Percentiles rank a stretch among this genome's conserved stretches.
Evolutionary conservation across 2,329 filamentous ascomycete genomes (phyloP).

Genomic region (Aspergillus hortae): DNA sequence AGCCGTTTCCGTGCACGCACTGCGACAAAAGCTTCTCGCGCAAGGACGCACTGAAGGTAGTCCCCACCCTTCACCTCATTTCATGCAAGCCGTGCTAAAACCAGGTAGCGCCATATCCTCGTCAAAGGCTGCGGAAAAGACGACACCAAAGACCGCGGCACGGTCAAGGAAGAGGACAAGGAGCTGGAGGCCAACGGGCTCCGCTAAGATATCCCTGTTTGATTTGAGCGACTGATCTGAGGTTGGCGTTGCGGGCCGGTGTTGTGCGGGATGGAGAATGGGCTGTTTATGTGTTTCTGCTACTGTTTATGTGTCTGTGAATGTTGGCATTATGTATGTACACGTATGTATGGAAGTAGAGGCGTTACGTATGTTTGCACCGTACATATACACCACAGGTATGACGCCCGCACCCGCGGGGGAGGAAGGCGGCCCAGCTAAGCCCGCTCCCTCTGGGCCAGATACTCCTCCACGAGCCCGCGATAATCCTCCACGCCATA

Average conservation of each 20-base stretch:
- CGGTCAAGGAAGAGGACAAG: slow-evolving; percentile 18
- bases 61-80: too few relatives aligned
- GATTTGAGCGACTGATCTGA: background rate
- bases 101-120: slow-evolving; percentile 58
- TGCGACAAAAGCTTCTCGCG: slow-evolving; percentile 97
- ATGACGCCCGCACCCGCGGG: background rate
- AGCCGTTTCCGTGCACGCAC: slow-evolving; percentile 86
- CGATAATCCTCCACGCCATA: slow-evolving; percentile 41
- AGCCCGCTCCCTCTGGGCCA: background rate
- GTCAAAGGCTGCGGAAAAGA: slow-evolving; percentile 65
- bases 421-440: too few relatives aligned
- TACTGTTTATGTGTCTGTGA: background rate
- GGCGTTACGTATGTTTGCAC: slow-evolving; percentile 2
- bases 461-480: slow-evolving; percentile 42
- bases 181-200: slow-evolving; percentile 11
- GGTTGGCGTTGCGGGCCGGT: background rate
- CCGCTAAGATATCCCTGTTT: background rate
- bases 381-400: too few relatives aligned
- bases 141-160: slow-evolving; percentile 8
- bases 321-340: slow-evolving; percentile 9
- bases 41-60: slow-evolving; percentile 94
- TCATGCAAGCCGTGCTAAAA: background rate
- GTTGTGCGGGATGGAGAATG: background rate
- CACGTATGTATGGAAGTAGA: slow-evolving; percentile 13
- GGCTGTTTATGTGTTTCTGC: background rate